These are phyloP conservation scores for barrel medic (Medicago truncatula) DNA, from an alignment of 306 rosid species.

Conservation along the genomic window MtrunA17r5.0-ANR NC_053046.1:41239501-41240000, in stretches of 20 bases:
- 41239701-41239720: constrained; percentile 51
- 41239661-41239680: too few species aligned
- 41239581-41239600: constrained; percentile 42
- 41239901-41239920: constrained; percentile 52
- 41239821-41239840: constrained; percentile 21
- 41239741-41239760: neutral
- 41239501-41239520: neutral
- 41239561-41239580: constrained; percentile 43
- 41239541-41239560: constrained; percentile 50
- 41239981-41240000: constrained; percentile 62
- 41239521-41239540: neutral
- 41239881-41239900: constrained; percentile 26
- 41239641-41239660: neutral
- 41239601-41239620: neutral
- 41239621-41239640: neutral
- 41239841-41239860: constrained; percentile 45
- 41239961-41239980: constrained; percentile 48
- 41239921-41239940: constrained; percentile 58
- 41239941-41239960: constrained; percentile 61
- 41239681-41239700: too few species aligned
- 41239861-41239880: constrained; percentile 49
- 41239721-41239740: constrained; percentile 38
- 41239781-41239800: constrained; percentile 52
- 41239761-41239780: constrained; percentile 30
- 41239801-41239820: constrained; percentile 59